phyloP scores from a whole-genome alignment of 352 stramenopile genomes.

The Globisporangium iwayamae region DNA sequence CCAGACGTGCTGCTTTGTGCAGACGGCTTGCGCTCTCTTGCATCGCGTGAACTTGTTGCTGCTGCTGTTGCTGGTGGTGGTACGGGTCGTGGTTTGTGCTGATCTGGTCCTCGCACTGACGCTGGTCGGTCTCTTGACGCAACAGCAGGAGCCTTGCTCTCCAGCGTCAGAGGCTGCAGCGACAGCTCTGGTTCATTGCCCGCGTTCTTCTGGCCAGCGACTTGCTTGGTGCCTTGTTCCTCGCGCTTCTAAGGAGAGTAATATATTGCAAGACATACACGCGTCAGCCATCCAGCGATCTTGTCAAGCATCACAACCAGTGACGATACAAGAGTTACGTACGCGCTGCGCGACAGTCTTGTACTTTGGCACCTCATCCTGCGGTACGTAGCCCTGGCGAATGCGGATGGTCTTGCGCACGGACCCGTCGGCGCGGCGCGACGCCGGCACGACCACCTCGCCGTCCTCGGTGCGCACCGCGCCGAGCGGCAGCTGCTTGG shows the following conservation, averaged over 20 bases:
- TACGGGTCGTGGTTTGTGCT: background rate
- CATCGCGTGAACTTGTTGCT: background rate
- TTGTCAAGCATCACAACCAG: no score
- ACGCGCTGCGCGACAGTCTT: conserved; percentile 65
- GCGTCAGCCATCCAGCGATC: background rate
- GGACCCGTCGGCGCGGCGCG: conserved; percentile 61
- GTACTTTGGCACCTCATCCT: conserved; percentile 82
- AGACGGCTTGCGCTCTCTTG: background rate
- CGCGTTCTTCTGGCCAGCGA: conserved; percentile 3
- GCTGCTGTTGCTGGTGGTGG: background rate
- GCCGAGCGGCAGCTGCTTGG: conserved; percentile 41
- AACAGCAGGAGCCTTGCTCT: conserved; percentile 7
- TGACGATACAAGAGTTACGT: background rate
- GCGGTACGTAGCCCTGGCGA: conserved; percentile 73
- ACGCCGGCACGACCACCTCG: conserved; percentile 61
- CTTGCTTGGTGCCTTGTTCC: conserved; percentile 6
- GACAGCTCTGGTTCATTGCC: conserved; percentile 17
- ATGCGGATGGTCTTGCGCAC: conserved; percentile 79
- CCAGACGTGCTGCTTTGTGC: background rate
- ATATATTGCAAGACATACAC: background rate
- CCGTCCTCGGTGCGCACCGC: conserved; percentile 60
- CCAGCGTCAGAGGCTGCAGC: conserved; percentile 37
- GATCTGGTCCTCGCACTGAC: background rate
- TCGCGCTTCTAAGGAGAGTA: conserved; percentile 8
- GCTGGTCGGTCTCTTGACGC: background rate